Percentiles rank a stretch among this genome's conserved stretches.
Evolutionary conservation across 2,329 filamentous ascomycete genomes (phyloP).

Genomic region (Xylariomycetidae sp.): DNA sequence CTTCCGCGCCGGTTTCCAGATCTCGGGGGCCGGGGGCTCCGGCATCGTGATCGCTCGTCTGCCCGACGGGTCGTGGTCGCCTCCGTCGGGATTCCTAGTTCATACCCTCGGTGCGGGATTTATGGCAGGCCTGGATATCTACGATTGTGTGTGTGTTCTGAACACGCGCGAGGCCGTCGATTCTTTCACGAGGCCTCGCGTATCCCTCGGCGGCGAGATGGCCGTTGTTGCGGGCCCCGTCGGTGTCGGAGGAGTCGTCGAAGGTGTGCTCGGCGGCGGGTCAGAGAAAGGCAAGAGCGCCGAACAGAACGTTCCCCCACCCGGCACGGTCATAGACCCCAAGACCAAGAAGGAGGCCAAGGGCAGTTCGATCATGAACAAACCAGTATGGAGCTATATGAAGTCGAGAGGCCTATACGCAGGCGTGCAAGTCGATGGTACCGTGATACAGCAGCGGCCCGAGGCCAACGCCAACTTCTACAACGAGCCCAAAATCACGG

Average conservation of each 20-base stretch:
- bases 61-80: slow-evolving; percentile 67
- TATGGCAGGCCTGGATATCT: slow-evolving; percentile 78
- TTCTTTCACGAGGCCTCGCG: slow-evolving; percentile 70
- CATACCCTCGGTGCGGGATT: slow-evolving; percentile 78
- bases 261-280: slow-evolving; percentile 48
- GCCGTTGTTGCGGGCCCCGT: slow-evolving; percentile 67
- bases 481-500: slow-evolving; percentile 50
- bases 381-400: slow-evolving; percentile 79
- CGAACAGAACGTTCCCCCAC: not conserved
- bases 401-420: slow-evolving; percentile 88
- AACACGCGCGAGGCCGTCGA: slow-evolving; percentile 72
- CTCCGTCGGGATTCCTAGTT: slow-evolving; percentile 76
- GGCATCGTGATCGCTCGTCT: slow-evolving; percentile 60
- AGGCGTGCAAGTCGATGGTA: slow-evolving; percentile 81
- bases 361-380: slow-evolving; percentile 9
- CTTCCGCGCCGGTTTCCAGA: slow-evolving; percentile 60
- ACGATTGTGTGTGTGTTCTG: slow-evolving; percentile 84
- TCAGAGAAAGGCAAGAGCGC: not conserved
- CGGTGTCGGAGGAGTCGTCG: slow-evolving; percentile 68
- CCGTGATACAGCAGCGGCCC: slow-evolving; percentile 77
- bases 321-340: too few relatives aligned
- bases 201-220: slow-evolving; percentile 74
- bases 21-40: slow-evolving; percentile 63
- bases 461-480: slow-evolving; percentile 89
- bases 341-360: slow-evolving; percentile 7